Conservation (phyloP, 2,329 filamentous ascomycete genomes). For the Hirsutella rhossiliensis region DNA sequence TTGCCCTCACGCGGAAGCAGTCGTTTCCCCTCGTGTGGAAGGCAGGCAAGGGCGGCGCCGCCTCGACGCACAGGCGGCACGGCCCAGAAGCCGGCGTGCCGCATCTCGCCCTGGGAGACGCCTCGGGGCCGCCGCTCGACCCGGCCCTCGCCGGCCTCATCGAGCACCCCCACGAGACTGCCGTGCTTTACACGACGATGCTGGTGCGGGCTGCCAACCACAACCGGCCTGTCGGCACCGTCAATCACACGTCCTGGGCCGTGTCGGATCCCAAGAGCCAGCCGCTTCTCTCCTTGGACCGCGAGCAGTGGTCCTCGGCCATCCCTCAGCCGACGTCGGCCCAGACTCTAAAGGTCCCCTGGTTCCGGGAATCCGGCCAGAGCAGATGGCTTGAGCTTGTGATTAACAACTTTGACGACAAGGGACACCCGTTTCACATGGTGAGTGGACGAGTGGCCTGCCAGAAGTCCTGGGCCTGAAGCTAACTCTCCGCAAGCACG, state of each 20-base stretch:
- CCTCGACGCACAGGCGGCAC: neutral
- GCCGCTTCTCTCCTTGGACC: conserved; percentile 7
- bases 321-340: conserved; percentile 6
- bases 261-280: conserved; percentile 1
- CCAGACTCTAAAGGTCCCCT: conserved; percentile 7
- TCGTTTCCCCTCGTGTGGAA: conserved; percentile 7
- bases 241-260: conserved; percentile 11
- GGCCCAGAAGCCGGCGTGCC: neutral
- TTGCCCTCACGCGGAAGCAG: conserved; percentile 8
- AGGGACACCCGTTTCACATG: conserved; percentile 35
- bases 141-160: neutral
- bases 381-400: conserved; percentile 32
- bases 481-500: conserved; percentile 7
- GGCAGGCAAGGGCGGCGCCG: neutral
- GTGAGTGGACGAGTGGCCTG: conserved; percentile 11
- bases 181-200: conserved; percentile 10
- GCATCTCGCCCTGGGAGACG: conserved; percentile 2
- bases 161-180: conserved; percentile 3
- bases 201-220: conserved; percentile 8
- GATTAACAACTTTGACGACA: conserved; percentile 38
- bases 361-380: conserved; percentile 5
- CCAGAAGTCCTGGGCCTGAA: neutral
- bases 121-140: neutral
- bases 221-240: conserved; percentile 9
- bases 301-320: conserved; percentile 4